Base-by-base conservation (phyloP, 129 eudicot species). In the Solidago caesia region DNA sequence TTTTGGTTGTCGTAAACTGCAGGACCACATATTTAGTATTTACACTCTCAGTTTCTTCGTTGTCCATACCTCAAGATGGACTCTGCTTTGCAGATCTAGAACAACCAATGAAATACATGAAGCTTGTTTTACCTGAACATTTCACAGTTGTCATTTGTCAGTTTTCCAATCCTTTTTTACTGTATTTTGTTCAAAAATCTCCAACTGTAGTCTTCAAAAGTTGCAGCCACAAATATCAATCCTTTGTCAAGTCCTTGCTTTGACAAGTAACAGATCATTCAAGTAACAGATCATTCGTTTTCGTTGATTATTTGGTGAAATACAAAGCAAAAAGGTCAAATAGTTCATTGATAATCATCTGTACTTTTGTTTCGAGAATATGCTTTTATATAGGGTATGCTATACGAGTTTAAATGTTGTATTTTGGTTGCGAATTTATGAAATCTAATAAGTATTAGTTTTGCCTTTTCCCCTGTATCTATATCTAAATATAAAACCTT, bases 51-150 rank as follows among this genome's bases (percentile, higher is more conserved):
- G 76, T 56, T 66, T 16, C 70, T 66, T 71, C 47, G 67, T 63
- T 78, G 82, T 73, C 79, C 63, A 57, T 70, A 70, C 15, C 67
- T 64, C 44, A 48, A 67, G 71, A 49, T 59, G 69, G 60, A 51
- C 67, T 47, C 42, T 71, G 26, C 70, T 29, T 76, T 71, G 62
- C 55, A 79, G 64, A 66, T 79, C 79, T 79, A 73, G 79, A 79
- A 79, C 64, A 41, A 73, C 75, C 70, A 79, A 79, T 73, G 62
- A 42, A 11, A 27, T 15, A n/a, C 1, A 13, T 63, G 53, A 42
- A 71, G 7, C 58, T 71, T 33, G 44, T 2, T 71, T 39, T 60
- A 8, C 76, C 63, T 71, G 67, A 61, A 62, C 41, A 44, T 25
- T 48, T 49, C 10, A 41, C 62, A 47, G 14, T 21, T 75, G 72